Evolutionary conservation across 441 rosid species (phyloP), one percentile per base, ranked within the genome.

Genomic region (Macaranga tanarius): DNA sequence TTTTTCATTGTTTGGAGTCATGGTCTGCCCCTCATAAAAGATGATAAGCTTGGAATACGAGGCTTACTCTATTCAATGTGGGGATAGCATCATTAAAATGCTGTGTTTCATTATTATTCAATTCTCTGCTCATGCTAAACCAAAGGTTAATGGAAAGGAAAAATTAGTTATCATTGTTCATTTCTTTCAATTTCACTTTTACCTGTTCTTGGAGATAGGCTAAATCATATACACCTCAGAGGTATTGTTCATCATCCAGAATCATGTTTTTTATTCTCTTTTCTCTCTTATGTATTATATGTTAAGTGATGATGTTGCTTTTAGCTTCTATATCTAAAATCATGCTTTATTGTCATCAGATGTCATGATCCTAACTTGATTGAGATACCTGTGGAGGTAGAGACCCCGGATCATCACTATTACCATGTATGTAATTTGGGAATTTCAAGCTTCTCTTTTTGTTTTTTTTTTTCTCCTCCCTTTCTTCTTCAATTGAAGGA

Each of bases 331-430:
- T 2, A 12, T 58, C 31, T 58, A 23, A 25, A 0, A 3, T 8
- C 0, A 13, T 59, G n/a, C 19, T 59, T 60, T 58, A 5, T 44
- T 45, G 0, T 57, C 57, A 42, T 23, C 76, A 84, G 87, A 52
- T 82, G 85, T 66, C n/a, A 26, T 42, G 85, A 84, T 74, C 71
- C 84, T 31, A 82, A 79, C 61, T 61, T 84, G 75, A 71, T 82
- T 25, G 87, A 79, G 79, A 78, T 84, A 16, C 87, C 85, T 0
- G 85, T 84, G 64, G 85, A 79, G 45, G 65, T 79, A 20, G 85
- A 84, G 79, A 79, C 85, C 3, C 87, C 83, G 0, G 85, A 84
- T 77, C 87, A 81, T 77, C 85, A 81, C 73, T 84, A 77, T 69
- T 84, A 84, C 62, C 83, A 80, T 54, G 85, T 82, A 62, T 52